Evolutionary conservation across 2,329 filamentous ascomycete genomes (phyloP), one percentile per base, ranked within the genome.

Genomic region (Epicoccum nigrum): DNA sequence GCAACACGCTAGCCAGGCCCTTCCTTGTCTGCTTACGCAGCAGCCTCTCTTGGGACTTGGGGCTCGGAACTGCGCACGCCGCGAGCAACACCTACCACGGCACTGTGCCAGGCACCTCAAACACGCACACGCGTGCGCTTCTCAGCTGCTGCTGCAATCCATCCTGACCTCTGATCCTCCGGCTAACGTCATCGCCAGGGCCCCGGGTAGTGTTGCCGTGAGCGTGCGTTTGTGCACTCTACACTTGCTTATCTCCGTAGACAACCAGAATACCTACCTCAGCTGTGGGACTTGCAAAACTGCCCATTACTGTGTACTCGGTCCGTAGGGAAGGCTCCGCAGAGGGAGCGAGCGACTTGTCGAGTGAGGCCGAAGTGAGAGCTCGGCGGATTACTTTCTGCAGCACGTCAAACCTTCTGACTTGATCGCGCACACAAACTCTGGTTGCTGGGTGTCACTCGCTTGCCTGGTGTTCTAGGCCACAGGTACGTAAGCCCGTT

Each of bases 1-100:
- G 46, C 47, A 51, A 34, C 41, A 32, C 44, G 47, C 47, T 50
- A 50, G 47, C 47, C 44, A 50, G 47, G 40, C 28, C 27, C 30
- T 6, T 35, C 35, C 45, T 42, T 46, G n/a, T n/a, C n/a, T 42
- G 42, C 42, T 51, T 21, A 39, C 43, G 31, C 27, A 39, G 35
- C n/a, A n/a, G 23, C 23, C 23, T 7, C 23, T 25, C 23, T 25
- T 6, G 23, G 9, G 23, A 9, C 23, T 9, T 16, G 7, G 35
- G 21, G 16, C 34, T 21, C 16, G 33, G 25, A 11, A 30, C 13
- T 13, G 31, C 27, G 30, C 42, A 42, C 30, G 31, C 42, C 23
- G 48, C 33, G 25, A 37, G 25, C 42, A 28, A 42, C 23, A 9
- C 23, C 8, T 52, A 43, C 43, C 49, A 34, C 30, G 32, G 49